Evolutionary conservation across 192 early-diverging fungal species (phyloP).

Genomic region (Cetraspora pellucida): DNA sequence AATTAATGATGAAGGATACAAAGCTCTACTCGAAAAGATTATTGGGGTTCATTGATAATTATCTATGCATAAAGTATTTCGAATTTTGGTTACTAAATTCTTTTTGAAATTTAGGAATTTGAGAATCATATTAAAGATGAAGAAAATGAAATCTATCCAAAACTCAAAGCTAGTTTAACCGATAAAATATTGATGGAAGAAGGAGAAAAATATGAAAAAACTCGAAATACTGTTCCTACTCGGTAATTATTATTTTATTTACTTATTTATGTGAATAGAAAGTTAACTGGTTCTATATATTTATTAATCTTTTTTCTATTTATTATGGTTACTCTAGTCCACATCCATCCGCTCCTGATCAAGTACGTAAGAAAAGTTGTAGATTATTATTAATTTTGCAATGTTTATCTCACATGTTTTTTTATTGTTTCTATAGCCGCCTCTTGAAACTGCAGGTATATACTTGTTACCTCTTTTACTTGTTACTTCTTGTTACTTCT

Average conservation of each 20-base stretch:
- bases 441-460: no score
- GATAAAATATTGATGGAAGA: constrained; percentile 3
- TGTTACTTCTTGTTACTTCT: no score
- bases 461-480: no score
- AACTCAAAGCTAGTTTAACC: constrained; percentile 17
- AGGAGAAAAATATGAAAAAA: constrained; percentile 19
- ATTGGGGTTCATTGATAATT: constrained; percentile 16
- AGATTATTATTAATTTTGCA: no score
- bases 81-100: neutral
- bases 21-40: constrained; percentile 14
- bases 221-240: constrained; percentile 13
- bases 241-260: constrained; percentile 8
- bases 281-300: no score
- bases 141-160: constrained; percentile 40
- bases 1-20: constrained; percentile 33
- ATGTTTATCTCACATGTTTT: no score
- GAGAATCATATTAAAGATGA: constrained; percentile 47
- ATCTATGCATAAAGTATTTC: neutral
- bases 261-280: no score
- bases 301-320: no score
- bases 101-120: constrained; percentile 32
- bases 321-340: no score
- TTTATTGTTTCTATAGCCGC: no score
- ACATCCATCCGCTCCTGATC: no score
- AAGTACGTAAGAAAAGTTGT: no score